These are phyloP conservation scores for Penicillium tannophilum DNA, from an alignment of 495 filamentous ascomycete species.

Conservation along the genomic window DNA sequence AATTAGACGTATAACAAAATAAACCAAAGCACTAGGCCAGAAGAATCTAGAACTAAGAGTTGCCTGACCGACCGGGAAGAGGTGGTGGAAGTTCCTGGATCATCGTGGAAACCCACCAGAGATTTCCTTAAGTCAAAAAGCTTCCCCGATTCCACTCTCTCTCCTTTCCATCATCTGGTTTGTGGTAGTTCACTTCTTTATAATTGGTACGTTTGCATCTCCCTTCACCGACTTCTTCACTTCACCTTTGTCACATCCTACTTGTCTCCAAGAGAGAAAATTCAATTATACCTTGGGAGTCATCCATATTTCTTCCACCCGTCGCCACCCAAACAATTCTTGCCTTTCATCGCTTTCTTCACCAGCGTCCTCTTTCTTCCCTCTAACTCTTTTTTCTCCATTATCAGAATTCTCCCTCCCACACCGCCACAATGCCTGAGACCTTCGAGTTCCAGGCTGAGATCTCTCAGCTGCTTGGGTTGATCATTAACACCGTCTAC, in stretches of 20 bases:
- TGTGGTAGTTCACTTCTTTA: slow-evolving; percentile 20
- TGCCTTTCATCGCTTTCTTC: not conserved
- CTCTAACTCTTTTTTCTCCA: slow-evolving; percentile 1
- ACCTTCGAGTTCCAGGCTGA: slow-evolving; percentile 99
- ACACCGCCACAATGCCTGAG: slow-evolving; percentile 74
- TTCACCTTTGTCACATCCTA: not conserved
- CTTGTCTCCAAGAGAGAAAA: slow-evolving; percentile 2
- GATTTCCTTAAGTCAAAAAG: slow-evolving; percentile 43
- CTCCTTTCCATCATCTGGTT: slow-evolving; percentile 19
- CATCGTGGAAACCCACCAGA: slow-evolving; percentile 44
- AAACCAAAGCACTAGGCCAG: slow-evolving; percentile 8
- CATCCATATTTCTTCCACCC: not conserved
- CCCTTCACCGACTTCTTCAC: slow-evolving; percentile 5
- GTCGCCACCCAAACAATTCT: not conserved
- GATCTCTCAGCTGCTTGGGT: slow-evolving; percentile 98
- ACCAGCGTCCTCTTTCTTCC: not conserved
- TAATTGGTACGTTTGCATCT: slow-evolving; percentile 18
- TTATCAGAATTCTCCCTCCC: slow-evolving; percentile 4
- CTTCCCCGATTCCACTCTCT: slow-evolving; percentile 20
- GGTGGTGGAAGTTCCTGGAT: slow-evolving; percentile 51
- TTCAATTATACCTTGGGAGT: not conserved
- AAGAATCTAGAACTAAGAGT: slow-evolving; percentile 35
- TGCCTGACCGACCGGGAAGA: slow-evolving; percentile 25
- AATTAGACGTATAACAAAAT: not conserved
- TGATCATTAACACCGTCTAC: slow-evolving; percentile 99